These are phyloP conservation scores for Debaryomycetaceae sp. DNA, from an alignment of 1,139 yeast species.

Conservation along the genomic window DNA sequence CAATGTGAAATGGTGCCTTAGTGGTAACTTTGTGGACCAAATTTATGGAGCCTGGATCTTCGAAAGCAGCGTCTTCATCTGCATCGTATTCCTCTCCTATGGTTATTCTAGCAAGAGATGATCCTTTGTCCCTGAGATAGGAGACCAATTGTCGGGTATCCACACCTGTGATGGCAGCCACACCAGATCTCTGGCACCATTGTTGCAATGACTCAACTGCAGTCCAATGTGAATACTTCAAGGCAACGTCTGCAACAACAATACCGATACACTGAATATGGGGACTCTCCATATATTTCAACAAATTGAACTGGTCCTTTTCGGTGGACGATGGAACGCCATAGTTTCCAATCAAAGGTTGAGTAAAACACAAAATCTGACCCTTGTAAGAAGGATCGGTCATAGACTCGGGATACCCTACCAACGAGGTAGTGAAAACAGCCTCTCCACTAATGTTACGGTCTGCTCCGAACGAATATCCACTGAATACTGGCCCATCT, in stretches of 20 bases:
- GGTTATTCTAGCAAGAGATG: constrained; percentile 84
- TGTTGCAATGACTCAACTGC: constrained; percentile 93
- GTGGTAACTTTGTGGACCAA: constrained; percentile 93
- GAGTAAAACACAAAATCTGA: constrained; percentile 93
- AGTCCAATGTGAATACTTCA: constrained; percentile 97
- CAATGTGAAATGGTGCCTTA: constrained; percentile 87
- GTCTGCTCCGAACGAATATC: constrained; percentile 93
- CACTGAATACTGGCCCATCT: constrained; percentile 91
- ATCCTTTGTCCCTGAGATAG: constrained; percentile 91
- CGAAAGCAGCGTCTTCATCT: constrained; percentile 86
- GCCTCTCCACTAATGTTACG: constrained; percentile 93
- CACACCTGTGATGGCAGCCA: constrained; percentile 95
- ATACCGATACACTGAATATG: constrained; percentile 91
- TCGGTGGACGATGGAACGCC: constrained; percentile 89
- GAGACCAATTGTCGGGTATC: constrained; percentile 94
- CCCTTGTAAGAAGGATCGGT: constrained; percentile 97
- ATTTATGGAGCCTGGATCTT: constrained; percentile 88
- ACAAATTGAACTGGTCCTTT: constrained; percentile 77
- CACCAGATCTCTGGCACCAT: constrained; percentile 96
- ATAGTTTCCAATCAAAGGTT: constrained; percentile 94
- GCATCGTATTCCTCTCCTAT: constrained; percentile 90
- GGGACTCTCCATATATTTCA: constrained; percentile 90
- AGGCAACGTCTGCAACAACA: constrained; percentile 93
- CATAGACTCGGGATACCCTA: constrained; percentile 98
- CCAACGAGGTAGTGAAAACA: constrained; percentile 94